Evolutionary conservation across 2,329 filamentous ascomycete genomes (phyloP), one percentile per base, ranked within the genome.

Genomic region (Monilinia laxa): DNA sequence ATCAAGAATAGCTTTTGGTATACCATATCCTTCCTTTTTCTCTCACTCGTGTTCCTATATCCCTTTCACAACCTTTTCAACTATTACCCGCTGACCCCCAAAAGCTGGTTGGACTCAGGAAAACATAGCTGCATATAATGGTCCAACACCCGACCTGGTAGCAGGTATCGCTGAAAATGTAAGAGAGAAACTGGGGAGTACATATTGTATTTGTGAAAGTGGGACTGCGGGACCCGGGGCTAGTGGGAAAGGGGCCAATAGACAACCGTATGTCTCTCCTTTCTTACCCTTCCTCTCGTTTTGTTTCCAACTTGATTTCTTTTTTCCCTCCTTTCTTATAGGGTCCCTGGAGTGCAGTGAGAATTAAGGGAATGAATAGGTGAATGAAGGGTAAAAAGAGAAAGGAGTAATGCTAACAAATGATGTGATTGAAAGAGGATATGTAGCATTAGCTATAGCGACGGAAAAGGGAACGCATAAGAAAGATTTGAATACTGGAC

Each of bases 151-250:
- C 0, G 80, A 82, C 1, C 80, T 89, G 62, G 86, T 89, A 2
- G 77, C 79, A 1, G 83, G 81, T 0, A 73, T 89, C 10, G 87
- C 86, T 0, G 79, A 80, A 52, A 81, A 87, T 71, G 83, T 86
- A 38, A 77, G 86, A n/a, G 76, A 73, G n/a, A 84, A 81, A 55
- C 75, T 89, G 35, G 79, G 79, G 9, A 81, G 81, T 67, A 87
- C 84, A 23, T 89, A 87, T 73, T 82, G 82, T 11, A 73, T 88
- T 10, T 80, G 79, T 65, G 85, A 89, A 78, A 85, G 82, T 63
- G 87, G 87, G 0, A 89, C 86, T 2, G 87, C 86, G n/a, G 87
- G 87, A 0, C 87, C 87, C 11, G 87, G 83, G 0, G 85, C 83
- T 11, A 85, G 83, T 16, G 86, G 86, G 0, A 77, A 76, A 38